Conservation (phyloP, 2,329 filamentous ascomycete species). For the Scytalidium sp. region DNA sequence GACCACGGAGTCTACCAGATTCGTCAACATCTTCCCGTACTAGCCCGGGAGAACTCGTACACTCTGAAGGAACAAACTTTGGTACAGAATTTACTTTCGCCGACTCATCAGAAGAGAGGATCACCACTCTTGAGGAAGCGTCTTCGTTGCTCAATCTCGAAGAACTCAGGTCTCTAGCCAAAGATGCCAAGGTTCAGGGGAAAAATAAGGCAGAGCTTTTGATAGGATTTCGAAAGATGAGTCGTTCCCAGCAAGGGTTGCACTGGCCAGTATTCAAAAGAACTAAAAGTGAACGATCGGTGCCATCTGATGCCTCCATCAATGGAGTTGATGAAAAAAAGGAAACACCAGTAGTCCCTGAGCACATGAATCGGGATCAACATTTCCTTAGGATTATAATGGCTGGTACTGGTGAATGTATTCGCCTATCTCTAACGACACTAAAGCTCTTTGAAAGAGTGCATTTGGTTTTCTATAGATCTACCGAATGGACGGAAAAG, state of each 20-base stretch:
- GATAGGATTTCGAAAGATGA: constrained; percentile 69
- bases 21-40: constrained; percentile 13
- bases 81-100: constrained; percentile 70
- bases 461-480: constrained; percentile 93
- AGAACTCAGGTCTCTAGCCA: constrained; percentile 80
- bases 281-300: constrained; percentile 35
- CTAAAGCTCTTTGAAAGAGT: constrained; percentile 89
- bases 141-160: constrained; percentile 79
- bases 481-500: constrained; percentile 96
- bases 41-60: constrained; percentile 44
- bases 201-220: constrained; percentile 84
- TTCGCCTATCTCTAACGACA: constrained; percentile 70
- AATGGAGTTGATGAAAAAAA: constrained; percentile 33
- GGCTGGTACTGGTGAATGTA: constrained; percentile 74
- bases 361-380: constrained; percentile 61
- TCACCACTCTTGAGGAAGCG: constrained; percentile 79
- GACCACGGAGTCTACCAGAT: constrained; percentile 50
- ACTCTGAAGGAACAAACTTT: constrained; percentile 45
- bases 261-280: constrained; percentile 64
- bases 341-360: constrained; percentile 3
- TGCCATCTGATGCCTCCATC: constrained; percentile 48
- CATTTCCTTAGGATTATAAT: constrained; percentile 79
- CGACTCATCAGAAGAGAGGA: constrained; percentile 69
- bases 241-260: constrained; percentile 73
- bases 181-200: constrained; percentile 81